Percentiles rank a stretch among this genome's conserved stretches.
Conservation (phyloP, 768 basidiomycete genomes). For the Tricholoma flavovirens region DNA sequence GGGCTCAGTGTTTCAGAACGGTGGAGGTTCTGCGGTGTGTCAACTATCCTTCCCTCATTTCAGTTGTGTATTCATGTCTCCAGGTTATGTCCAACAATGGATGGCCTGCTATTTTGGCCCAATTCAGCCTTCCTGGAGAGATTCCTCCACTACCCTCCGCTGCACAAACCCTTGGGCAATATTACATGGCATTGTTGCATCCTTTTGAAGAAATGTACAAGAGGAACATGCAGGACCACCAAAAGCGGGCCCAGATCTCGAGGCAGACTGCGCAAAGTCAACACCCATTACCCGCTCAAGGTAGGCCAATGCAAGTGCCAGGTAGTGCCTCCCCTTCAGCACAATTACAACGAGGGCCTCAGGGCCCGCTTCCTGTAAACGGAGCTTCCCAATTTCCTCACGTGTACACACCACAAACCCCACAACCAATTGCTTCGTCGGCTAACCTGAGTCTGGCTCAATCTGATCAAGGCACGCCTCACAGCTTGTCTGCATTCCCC, state of each 20-base stretch:
- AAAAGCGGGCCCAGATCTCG: conserved; percentile 45
- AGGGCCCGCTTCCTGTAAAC: conserved; percentile 17
- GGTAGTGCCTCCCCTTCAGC: conserved; percentile 7
- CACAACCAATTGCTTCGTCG: conserved; percentile 26
- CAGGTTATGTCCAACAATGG: conserved; percentile 47
- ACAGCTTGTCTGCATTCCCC: conserved; percentile 10
- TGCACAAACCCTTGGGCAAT: conserved; percentile 45
- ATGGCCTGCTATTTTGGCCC: conserved; percentile 50
- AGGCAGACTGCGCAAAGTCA: conserved; percentile 32
- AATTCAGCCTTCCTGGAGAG: conserved; percentile 59
- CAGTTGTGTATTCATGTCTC: conserved; percentile 10
- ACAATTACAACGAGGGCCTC: conserved; percentile 23
- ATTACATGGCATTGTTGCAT: conserved; percentile 56
- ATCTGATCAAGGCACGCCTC: conserved; percentile 17
- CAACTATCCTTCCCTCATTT: conserved; percentile 5
- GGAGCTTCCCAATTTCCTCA: conserved; percentile 17
- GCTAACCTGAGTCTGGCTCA: conserved; percentile 23
- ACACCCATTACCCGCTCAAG: conserved; percentile 17
- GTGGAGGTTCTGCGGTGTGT: conserved; percentile 60
- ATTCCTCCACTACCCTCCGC: conserved; percentile 39
- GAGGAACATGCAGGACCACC: conserved; percentile 55
- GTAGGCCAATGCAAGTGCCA: conserved; percentile 20
- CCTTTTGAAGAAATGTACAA: conserved; percentile 73
- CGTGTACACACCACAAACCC: conserved; percentile 23
- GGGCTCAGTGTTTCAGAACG: conserved; percentile 51